Base-by-base conservation (phyloP, 2,329 filamentous ascomycete species). In the Davidsoniella eucalypti region DNA sequence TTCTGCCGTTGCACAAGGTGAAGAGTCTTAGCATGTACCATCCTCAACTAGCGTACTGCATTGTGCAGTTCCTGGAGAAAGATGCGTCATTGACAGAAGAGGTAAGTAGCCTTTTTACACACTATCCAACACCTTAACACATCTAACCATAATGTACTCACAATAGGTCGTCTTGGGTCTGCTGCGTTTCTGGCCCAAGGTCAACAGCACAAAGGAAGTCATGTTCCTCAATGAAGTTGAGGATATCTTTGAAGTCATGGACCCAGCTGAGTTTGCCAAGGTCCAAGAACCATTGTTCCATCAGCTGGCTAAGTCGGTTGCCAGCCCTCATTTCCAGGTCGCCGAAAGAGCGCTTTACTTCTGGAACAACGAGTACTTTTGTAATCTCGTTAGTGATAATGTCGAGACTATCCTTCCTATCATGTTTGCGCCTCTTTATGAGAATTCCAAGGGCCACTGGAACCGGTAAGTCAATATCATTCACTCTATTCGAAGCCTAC, bases 321-420 rank as follows among this genome's bases (percentile, higher is more conserved):
- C 92, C 46, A 98, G 92, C 63, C 92, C 92, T 45, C 92, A 98
- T 66, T 98, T 98, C 70, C 92, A 98, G 71, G 92, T 98, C 52
- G 92, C 92, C 16, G 92, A 98, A 68, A 80, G 92, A 57, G 92
- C 92, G 4, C 74, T 98, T 25, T 98, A 98, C 69, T 98, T 98
- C 70, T 98, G 92, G 92, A 98, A 98, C 72, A 98, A 98, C 62
- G 92, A 98, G 65, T 98, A 98, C 65, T 98, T 98, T 69, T 98
- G 92, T 72, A 98, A 96, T 62, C 73, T 98, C 53, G 92, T 98
- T 57, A 95, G 88, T 69, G 92, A 98, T 67, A 98, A 98, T 60
- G 92, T 98, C 50, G 90, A 96, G 61, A 90, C 94, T 44, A 98
- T 98, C 59, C 72, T 98, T 42, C 92, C 92, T 3, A 98, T 98